phyloP scores from a whole-genome alignment of 257 asterid genomes.

The Nicotiana obtusifolia region DNA sequence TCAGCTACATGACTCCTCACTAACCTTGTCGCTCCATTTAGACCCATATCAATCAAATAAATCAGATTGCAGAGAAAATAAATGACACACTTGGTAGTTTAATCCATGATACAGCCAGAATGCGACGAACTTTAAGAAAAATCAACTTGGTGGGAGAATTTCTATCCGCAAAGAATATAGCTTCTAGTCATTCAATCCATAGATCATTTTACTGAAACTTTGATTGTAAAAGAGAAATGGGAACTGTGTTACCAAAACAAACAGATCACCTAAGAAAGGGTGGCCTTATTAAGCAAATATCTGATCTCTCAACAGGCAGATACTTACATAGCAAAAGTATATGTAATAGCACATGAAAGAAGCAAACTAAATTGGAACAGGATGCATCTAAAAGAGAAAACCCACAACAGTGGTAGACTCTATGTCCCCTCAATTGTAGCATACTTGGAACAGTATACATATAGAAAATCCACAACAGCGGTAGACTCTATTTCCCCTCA shows the following conservation, averaged over 20 bases:
- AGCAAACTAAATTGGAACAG: not conserved
- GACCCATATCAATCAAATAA: not conserved
- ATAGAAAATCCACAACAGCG: not conserved
- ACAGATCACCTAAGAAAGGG: not conserved
- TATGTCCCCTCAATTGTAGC: not conserved
- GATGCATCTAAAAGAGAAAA: not conserved
- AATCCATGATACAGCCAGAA: not conserved
- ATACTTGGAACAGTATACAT: not conserved
- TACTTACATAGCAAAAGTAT: not conserved
- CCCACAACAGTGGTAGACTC: not conserved
- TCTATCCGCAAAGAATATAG: not conserved
- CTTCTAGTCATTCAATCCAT: not conserved
- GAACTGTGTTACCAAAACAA: not conserved
- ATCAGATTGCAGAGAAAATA: not conserved
- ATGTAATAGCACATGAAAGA: not conserved
- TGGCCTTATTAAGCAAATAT: not conserved
- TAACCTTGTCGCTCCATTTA: not conserved
- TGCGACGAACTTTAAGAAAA: too few species aligned
- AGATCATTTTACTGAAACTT: not conserved
- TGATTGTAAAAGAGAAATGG: not conserved
- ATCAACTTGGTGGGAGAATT: not conserved
- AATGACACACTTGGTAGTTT: not conserved
- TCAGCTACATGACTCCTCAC: not conserved
- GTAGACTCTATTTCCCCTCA: not conserved
- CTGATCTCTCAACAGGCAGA: not conserved